Conservation (phyloP, 169 alveolate species). For the Eimeria tenella region DNA sequence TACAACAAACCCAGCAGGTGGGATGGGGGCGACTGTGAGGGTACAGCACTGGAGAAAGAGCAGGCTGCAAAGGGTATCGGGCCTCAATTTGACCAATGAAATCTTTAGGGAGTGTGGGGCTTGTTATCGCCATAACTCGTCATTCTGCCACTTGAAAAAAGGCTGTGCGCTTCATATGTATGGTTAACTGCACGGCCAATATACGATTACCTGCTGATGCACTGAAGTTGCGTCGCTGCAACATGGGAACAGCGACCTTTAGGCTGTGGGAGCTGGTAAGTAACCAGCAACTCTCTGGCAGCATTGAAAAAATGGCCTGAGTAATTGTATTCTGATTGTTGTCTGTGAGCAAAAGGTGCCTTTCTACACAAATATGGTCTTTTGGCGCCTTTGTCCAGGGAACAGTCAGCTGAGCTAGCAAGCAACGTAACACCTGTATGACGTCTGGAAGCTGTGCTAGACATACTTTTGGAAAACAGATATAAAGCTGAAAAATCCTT, state of each 20-base stretch:
- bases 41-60: slow-evolving; percentile 41
- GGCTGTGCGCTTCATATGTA: not conserved
- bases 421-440: too few species aligned
- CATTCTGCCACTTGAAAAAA: not conserved
- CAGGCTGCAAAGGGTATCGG: slow-evolving; percentile 54
- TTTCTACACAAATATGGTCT: too few species aligned
- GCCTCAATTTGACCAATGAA: slow-evolving; percentile 39
- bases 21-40: slow-evolving; percentile 80
- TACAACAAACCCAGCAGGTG: slow-evolving; percentile 80
- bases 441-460: too few species aligned
- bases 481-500: too few species aligned
- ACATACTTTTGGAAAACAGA: too few species aligned
- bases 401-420: too few species aligned
- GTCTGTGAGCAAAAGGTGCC: too few species aligned
- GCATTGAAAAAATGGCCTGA: too few species aligned
- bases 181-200: not conserved
- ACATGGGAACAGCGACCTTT: not conserved
- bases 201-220: not conserved
- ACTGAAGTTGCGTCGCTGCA: not conserved
- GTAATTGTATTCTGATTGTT: too few species aligned
- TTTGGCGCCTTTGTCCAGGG: too few species aligned
- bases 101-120: not conserved
- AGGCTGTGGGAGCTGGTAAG: slow-evolving; percentile 7
- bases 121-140: too few species aligned
- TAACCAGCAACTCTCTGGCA: not conserved